These are phyloP conservation scores for Periconia macrospinosa DNA, from an alignment of 2,329 filamentous ascomycete species.

Conservation along the genomic window DNA sequence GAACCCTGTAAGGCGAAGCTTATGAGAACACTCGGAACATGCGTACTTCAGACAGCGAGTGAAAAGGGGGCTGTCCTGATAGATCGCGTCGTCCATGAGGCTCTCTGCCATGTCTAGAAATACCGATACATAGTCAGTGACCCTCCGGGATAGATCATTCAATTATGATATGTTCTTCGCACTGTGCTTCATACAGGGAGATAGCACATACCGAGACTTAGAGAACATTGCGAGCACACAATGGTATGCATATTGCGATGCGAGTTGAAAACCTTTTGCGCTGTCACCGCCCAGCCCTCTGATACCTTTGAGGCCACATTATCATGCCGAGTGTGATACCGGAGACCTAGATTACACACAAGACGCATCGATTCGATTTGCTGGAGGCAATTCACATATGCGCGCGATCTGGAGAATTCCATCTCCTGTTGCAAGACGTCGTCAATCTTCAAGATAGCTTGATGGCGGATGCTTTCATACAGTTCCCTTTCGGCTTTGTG, in stretches of 20 bases:
- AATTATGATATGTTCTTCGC: no score
- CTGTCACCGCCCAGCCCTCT: constrained; percentile 8
- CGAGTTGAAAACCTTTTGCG: constrained; percentile 16
- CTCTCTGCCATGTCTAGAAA: constrained; percentile 6
- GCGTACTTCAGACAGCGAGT: constrained; percentile 16
- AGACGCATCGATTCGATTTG: constrained; percentile 51
- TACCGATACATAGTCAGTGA: not conserved
- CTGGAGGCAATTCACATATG: constrained; percentile 49
- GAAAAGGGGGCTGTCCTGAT: constrained; percentile 9
- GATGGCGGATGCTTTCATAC: constrained; percentile 35
- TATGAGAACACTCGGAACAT: constrained; percentile 14
- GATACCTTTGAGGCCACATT: not conserved
- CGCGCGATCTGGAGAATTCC: constrained; percentile 7
- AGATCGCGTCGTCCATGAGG: constrained; percentile 1
- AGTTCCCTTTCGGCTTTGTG: constrained; percentile 35
- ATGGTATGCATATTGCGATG: constrained; percentile 14
- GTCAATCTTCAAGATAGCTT: constrained; percentile 19
- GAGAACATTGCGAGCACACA: constrained; percentile 15
- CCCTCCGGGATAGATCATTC: no score
- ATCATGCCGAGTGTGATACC: constrained; percentile 33
- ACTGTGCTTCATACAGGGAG: no score
- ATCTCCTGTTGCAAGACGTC: constrained; percentile 31
- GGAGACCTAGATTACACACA: constrained; percentile 51
- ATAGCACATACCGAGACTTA: not conserved
- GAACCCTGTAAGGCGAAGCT: constrained; percentile 2